Evolutionary conservation across 2,329 filamentous ascomycete genomes (phyloP).

Genomic region (Arthroderma sp.): DNA sequence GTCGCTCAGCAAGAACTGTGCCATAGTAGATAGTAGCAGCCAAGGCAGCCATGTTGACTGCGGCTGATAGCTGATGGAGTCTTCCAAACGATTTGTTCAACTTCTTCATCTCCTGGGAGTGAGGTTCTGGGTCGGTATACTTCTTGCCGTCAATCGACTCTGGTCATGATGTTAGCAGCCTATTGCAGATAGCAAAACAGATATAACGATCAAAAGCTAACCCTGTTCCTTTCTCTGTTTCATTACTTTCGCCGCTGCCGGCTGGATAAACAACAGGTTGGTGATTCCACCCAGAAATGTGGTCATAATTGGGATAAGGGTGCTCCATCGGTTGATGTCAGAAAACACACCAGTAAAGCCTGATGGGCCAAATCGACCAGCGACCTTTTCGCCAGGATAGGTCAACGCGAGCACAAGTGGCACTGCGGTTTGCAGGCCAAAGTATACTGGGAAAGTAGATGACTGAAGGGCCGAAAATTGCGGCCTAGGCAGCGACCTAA

Average conservation of each 20-base stretch:
- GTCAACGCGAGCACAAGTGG: slow-evolving; percentile 66
- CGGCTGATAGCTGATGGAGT: slow-evolving; percentile 68
- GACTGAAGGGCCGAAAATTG: slow-evolving; percentile 73
- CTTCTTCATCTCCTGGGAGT: slow-evolving; percentile 70
- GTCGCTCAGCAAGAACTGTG: slow-evolving; percentile 53
- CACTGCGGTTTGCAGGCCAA: slow-evolving; percentile 65
- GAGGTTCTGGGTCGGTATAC: slow-evolving; percentile 64
- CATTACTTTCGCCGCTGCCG: slow-evolving; percentile 64
- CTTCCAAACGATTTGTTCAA: slow-evolving; percentile 68
- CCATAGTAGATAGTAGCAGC: slow-evolving; percentile 66
- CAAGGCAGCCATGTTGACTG: slow-evolving; percentile 64
- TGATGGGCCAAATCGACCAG: slow-evolving; percentile 26
- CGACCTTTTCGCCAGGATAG: slow-evolving; percentile 52
- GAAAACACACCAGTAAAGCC: slow-evolving; percentile 48
- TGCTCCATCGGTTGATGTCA: slow-evolving; percentile 49
- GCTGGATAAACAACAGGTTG: slow-evolving; percentile 62
- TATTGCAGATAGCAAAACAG: neutral
- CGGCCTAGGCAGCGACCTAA: slow-evolving; percentile 61
- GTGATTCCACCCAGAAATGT: slow-evolving; percentile 58
- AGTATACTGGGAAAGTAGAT: slow-evolving; percentile 70
- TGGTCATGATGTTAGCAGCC: slow-evolving; percentile 16
- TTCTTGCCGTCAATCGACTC: slow-evolving; percentile 85
- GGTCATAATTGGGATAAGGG: slow-evolving; percentile 55
- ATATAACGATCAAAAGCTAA: slow-evolving; percentile 29
- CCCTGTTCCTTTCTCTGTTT: slow-evolving; percentile 66